Conservation (phyloP, 805 yeast genomes). For the Barnettozyma botsteinii region DNA sequence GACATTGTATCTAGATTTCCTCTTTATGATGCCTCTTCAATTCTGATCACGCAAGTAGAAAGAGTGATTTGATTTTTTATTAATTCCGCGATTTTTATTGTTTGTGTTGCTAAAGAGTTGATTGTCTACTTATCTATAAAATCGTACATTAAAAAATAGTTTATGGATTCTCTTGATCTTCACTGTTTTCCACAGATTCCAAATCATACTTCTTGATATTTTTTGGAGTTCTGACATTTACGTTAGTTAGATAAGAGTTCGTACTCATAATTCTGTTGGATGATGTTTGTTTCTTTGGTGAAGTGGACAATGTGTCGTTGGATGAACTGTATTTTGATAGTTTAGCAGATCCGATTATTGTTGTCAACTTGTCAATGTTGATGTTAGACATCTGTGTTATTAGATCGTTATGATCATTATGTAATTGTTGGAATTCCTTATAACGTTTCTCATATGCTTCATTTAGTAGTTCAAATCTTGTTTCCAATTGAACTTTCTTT, state of each 20-base stretch:
- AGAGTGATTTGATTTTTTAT: not conserved
- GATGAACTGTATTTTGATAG: conserved; percentile 9
- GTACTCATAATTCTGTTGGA: conserved; percentile 23
- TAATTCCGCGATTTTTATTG: conserved; percentile 1
- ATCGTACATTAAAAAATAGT: not conserved
- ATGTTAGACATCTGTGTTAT: conserved; percentile 22
- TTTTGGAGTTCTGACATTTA: conserved; percentile 10
- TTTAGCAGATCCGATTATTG: conserved; percentile 20
- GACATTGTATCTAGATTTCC: conserved; percentile 1
- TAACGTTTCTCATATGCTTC: conserved; percentile 22
- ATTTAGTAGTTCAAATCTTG: conserved; percentile 21
- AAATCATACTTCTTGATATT: conserved; percentile 9
- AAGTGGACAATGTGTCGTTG: not conserved
- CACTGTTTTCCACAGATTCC: conserved; percentile 1
- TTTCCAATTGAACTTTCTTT: conserved; percentile 17
- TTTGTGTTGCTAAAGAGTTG: not conserved
- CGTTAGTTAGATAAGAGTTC: conserved; percentile 22
- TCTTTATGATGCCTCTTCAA: too few species aligned
- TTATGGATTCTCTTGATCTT: conserved; percentile 3
- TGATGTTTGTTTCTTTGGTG: conserved; percentile 4
- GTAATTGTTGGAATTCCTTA: conserved; percentile 25
- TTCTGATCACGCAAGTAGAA: not conserved
- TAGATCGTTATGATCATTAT: conserved; percentile 24
- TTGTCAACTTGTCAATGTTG: conserved; percentile 26
- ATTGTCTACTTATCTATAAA: too few species aligned